Base-by-base conservation (phyloP, 1,139 yeast genomes). In the Sugiyamaella grinbergsii region DNA sequence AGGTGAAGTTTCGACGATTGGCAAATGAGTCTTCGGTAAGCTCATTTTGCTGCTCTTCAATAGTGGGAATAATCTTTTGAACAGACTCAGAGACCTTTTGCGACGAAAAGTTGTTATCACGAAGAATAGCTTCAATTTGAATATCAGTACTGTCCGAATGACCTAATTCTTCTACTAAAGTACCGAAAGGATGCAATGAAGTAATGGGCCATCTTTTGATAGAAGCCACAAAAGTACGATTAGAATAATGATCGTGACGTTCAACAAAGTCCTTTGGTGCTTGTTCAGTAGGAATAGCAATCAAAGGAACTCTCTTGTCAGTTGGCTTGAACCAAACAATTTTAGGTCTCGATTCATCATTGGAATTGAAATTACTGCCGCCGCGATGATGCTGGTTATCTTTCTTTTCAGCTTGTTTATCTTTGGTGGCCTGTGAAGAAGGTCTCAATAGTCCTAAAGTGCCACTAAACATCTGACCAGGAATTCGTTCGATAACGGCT, bases 131-230 rank as follows among this genome's bases (percentile, higher is more conserved):
- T 67, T 86, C 95, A 58, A 90, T 81, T 67, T 90, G 97, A 46
- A 93, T 87, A 29, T 78, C 74, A 4, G 83, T 78, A 58, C 85
- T 93, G 58, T 84, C 89, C 62, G 87, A 82, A 44, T 80, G 78
- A 28, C 98, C 98, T 58, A 93, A 75, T 62, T 86, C 89, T 50
- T 91, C 88, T 29, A 91, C 85, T 56, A 93, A 75, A 26, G 96
- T 91, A 62, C 98, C 98, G 64, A 93, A 93, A 2, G 98, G 98
- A 73, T 93, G 98, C 67, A 93, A 78, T 0, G 98, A 91, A 16
- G 98, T 93, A 70, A 93, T 93, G 67, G 98, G 98, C 98, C 98
- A 93, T 70, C 98, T 84, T 68, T 93, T 93, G 62, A 93, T 93
- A 2, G 96, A 86, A 0, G 98, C 98, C 56, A 93, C 94, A 65